phyloP scores from a whole-genome alignment of 768 basidiomycete genomes.

The Coprinopsis cinerea region DNA sequence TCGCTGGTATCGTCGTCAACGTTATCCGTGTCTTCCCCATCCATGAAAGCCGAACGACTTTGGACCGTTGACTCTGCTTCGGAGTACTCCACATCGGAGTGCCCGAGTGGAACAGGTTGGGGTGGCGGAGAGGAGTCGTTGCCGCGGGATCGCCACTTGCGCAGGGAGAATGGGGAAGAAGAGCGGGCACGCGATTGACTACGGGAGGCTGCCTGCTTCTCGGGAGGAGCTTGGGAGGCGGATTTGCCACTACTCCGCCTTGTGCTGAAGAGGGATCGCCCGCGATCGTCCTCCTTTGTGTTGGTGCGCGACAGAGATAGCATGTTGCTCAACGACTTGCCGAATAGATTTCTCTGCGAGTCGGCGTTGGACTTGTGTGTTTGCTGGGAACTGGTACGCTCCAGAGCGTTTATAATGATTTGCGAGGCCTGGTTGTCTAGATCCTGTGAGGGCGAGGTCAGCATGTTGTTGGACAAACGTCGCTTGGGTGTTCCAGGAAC shows the following conservation, averaged over 20 bases:
- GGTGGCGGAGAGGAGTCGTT: conserved; percentile 54
- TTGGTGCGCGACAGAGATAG: conserved; percentile 55
- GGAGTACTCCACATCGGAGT: conserved; percentile 56
- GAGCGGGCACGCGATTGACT: conserved; percentile 62
- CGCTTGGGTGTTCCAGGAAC: conserved; percentile 28
- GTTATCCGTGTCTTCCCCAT: conserved; percentile 59
- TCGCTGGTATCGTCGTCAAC: conserved; percentile 50
- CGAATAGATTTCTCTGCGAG: conserved; percentile 40
- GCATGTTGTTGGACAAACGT: conserved; percentile 26
- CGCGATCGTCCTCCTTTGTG: conserved; percentile 46
- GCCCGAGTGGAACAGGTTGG: conserved; percentile 50
- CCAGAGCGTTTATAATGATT: conserved; percentile 44
- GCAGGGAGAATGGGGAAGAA: conserved; percentile 74
- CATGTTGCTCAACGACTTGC: conserved; percentile 63
- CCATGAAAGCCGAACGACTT: conserved; percentile 61
- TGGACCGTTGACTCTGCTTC: conserved; percentile 50
- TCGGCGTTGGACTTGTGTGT: conserved; percentile 32
- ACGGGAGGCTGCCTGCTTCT: conserved; percentile 28
- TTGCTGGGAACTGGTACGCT: conserved; percentile 34
- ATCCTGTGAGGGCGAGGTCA: conserved; percentile 31
- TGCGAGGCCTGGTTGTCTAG: conserved; percentile 42
- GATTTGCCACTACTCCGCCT: conserved; percentile 37
- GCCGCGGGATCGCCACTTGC: conserved; percentile 57
- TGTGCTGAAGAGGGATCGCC: conserved; percentile 42
- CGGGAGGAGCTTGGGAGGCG: conserved; percentile 39